These are phyloP conservation scores for Aquilaria sinensis DNA, from an alignment of 345 rosid genomes.

Conservation along the genomic window DNA sequence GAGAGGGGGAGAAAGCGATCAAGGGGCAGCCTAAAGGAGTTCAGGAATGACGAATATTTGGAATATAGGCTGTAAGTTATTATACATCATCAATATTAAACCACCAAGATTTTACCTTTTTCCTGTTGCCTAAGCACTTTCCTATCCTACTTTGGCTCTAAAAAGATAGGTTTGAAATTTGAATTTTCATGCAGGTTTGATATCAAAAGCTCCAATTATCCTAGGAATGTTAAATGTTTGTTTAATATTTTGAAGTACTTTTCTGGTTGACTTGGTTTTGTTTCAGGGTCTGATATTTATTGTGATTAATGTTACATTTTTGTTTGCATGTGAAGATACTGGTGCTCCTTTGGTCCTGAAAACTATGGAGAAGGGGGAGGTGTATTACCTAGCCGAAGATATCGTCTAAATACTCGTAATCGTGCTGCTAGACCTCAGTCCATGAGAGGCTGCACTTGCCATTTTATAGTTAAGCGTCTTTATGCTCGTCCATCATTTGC, in stretches of 20 bases:
- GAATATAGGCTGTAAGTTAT: constrained; percentile 69
- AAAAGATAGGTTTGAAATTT: too few relatives aligned
- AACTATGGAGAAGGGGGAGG: constrained; percentile 95
- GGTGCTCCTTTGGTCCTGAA: constrained; percentile 99
- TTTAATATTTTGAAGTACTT: too few relatives aligned
- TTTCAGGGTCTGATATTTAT: background rate
- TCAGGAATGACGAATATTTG: constrained; percentile 70
- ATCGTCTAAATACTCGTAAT: constrained; percentile 76
- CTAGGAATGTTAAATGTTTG: background rate
- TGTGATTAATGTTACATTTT: background rate
- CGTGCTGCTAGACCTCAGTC: constrained; percentile 93
- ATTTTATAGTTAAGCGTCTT: constrained; percentile 77
- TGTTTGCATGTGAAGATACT: constrained; percentile 43
- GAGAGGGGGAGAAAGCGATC: constrained; percentile 79
- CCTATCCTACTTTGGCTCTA: constrained; percentile 2
- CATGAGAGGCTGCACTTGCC: constrained; percentile 94
- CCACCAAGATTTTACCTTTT: background rate
- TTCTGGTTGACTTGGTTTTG: too few relatives aligned
- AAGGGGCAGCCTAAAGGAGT: constrained; percentile 62
- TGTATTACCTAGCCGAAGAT: constrained; percentile 78
- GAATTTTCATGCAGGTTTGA: too few relatives aligned
- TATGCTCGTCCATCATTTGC: constrained; percentile 78
- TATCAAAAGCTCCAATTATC: too few relatives aligned
- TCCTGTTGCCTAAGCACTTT: background rate
- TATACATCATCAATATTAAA: background rate